Percentiles rank a stretch among this genome's conserved stretches.
Evolutionary conservation across 1,139 yeast genomes (phyloP).

Genomic region (Magnusiomyces fungicola): DNA sequence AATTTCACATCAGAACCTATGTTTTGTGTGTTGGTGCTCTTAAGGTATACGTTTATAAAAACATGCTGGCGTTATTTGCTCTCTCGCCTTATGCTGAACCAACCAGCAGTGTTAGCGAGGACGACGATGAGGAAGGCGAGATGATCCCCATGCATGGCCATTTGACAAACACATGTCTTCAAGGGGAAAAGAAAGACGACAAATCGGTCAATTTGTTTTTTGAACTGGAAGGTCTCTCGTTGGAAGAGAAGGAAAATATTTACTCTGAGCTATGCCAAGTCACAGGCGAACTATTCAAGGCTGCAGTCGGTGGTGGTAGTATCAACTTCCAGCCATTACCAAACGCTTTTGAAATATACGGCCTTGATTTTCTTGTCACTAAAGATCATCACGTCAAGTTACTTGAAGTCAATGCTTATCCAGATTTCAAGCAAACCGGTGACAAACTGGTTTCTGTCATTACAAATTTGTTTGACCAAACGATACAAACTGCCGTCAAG

Average conservation of each 20-base stretch:
- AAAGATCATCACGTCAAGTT: constrained; percentile 47
- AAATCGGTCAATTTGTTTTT: constrained; percentile 62
- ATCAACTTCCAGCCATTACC: constrained; percentile 82
- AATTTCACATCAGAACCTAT: constrained; percentile 84
- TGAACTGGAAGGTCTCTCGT: constrained; percentile 43
- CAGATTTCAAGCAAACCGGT: constrained; percentile 96
- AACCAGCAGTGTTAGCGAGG: neutral
- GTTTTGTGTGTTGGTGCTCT: constrained; percentile 72
- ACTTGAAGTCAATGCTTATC: constrained; percentile 86
- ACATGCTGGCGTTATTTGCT: constrained; percentile 79
- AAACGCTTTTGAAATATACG: constrained; percentile 81
- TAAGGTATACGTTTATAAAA: constrained; percentile 66
- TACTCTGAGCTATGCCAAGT: constrained; percentile 51
- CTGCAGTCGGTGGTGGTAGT: constrained; percentile 72
- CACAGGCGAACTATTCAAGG: constrained; percentile 67
- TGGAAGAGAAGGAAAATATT: constrained; percentile 37
- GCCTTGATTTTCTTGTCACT: constrained; percentile 77
- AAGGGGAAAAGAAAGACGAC: constrained; percentile 42
- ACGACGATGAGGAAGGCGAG: constrained; percentile 24
- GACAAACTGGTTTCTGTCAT: constrained; percentile 50
- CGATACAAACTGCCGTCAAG: constrained; percentile 23
- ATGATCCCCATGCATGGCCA: constrained; percentile 53
- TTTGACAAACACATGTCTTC: constrained; percentile 88
- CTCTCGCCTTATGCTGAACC: constrained; percentile 44
- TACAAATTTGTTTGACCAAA: constrained; percentile 27